A percentile compares a stretch with the other conserved stretches of the same genome.
Conservation (phyloP, 805 yeast genomes). For the Metschnikowia henanensis region DNA sequence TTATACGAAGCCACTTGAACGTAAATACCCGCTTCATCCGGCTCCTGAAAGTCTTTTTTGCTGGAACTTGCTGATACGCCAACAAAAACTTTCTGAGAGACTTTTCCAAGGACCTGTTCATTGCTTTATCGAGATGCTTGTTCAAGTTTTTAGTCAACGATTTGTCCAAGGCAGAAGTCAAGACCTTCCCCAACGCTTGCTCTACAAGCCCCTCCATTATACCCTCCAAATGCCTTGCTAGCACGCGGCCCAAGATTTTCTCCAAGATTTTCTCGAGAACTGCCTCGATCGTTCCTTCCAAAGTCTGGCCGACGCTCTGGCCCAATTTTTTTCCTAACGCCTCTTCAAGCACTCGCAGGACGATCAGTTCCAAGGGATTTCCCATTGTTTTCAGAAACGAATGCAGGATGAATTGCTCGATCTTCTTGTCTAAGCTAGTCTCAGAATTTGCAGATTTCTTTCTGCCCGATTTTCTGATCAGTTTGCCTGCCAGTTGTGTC, state of each 20-base stretch:
- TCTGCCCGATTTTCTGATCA: background rate
- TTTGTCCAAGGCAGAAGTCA: slow-evolving; percentile 5
- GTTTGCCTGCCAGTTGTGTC: background rate
- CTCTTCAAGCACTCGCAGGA: slow-evolving; percentile 6
- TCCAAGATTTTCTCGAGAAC: slow-evolving; percentile 5
- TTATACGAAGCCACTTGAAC: background rate
- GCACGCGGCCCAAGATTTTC: slow-evolving; percentile 6
- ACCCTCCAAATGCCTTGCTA: slow-evolving; percentile 10
- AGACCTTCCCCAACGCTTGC: slow-evolving; percentile 6
- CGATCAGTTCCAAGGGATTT: slow-evolving; percentile 2
- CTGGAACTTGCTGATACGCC: background rate
- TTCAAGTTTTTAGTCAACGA: slow-evolving; percentile 1
- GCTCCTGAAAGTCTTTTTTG: background rate
- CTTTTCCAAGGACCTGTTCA: background rate
- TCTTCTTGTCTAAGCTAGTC: background rate
- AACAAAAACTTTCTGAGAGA: background rate
- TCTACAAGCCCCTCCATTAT: slow-evolving; percentile 8
- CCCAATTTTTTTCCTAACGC: slow-evolving; percentile 5
- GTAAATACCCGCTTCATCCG: background rate
- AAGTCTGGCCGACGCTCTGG: background rate
- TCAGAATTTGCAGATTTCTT: background rate
- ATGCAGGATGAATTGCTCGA: slow-evolving; percentile 2
- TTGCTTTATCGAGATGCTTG: slow-evolving; percentile 1
- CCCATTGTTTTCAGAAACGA: slow-evolving; percentile 5
- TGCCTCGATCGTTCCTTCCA: slow-evolving; percentile 2